Base-by-base conservation (phyloP, 805 yeast species). In the Saccharomycopsis amapae region DNA sequence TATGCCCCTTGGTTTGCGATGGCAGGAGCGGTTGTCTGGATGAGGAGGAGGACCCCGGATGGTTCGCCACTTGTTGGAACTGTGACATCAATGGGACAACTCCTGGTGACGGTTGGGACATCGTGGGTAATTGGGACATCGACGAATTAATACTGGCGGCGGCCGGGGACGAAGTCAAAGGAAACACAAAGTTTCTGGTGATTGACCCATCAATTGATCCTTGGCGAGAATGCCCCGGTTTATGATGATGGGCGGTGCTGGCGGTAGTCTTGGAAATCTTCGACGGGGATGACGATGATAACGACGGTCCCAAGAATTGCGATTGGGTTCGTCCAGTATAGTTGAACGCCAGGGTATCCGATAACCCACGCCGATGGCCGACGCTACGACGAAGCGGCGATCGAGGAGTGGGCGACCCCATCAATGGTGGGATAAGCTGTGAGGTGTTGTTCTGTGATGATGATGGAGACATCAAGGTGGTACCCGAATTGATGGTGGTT, bases 61-160 rank as follows among this genome's bases (percentile, higher is more conserved):
- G 34, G 17, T 45, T 33, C 25, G 55, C 15, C 22, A 45, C 19
- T 38, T 49, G 49, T 20, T 45, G 51, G 24, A 24, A 41, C 41
- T 24, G 50, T 17, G 25, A 35, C 42, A 23, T 50, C 42, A 38
- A 49, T 44, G 7, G 39, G n/a, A n/a, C n/a, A n/a, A n/a, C n/a
- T n/a, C n/a, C n/a, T n/a, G n/a, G n/a, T n/a, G n/a, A n/a, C n/a
- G n/a, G n/a, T 40, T 32, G 38, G n/a, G 7, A 9, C 30, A 26
- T 26, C 19, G 6, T 10, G n/a, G n/a, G n/a, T 15, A 15, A 26
- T 26, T 17, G 38, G 7, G 36, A 17, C n/a, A 32, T 17, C 25
- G 12, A 9, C 12, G 30, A 26, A 26, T 26, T 9, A 26, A 12
- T n/a, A 30, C 12, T 44, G 24, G 20, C 25, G 17, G 39, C 20